Evolutionary conservation across 345 rosid species (phyloP), one percentile per base, ranked within the genome.

Genomic region (Brassica cretica): DNA sequence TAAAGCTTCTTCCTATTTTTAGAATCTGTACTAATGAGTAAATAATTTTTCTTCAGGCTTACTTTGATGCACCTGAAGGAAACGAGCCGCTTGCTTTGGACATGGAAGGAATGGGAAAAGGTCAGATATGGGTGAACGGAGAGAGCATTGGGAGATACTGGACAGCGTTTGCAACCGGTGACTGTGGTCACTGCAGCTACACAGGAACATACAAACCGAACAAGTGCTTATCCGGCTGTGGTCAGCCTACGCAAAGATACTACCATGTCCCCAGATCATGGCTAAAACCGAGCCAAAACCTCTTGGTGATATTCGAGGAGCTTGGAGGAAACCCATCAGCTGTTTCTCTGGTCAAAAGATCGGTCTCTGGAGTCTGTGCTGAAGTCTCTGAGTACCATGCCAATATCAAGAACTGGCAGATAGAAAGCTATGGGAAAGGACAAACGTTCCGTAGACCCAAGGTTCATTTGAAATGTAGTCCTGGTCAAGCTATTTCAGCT

Each of bases 91-190:
- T 93, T 80, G 98, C 98, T 78, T 87, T 96, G 78, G 98, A 93
- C 89, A 89, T 96, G 95, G 89, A 86, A 72, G 92, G 97, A 18
- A 96, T 93, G 98, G 98, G 98, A 56, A 96, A 96, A 77, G 98
- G 99, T 65, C 93, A 96, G 81, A 84, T 93, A 72, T 96, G 99
- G 99, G 89, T 96, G 74, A 96, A 96, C 14, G 97, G 95, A 29
- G 86, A 91, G 82, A 93, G 95, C 76, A 86, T 96, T 9, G 98
- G 99, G 30, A 90, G 99, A 84, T 96, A 96, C 77, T 96, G 98
- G 98, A 89, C 96, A 25, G 95, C 98, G 18, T 84, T 83, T 62
- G 98, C 98, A 0, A 85, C 37, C 53, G 99, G 98, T 53, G 77
- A 87, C 60, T 96, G 99, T 84, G 83, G 81, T 44, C 90, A 86